Conservation (phyloP, 305 asterid species). For the Fraxinus dipetala region DNA sequence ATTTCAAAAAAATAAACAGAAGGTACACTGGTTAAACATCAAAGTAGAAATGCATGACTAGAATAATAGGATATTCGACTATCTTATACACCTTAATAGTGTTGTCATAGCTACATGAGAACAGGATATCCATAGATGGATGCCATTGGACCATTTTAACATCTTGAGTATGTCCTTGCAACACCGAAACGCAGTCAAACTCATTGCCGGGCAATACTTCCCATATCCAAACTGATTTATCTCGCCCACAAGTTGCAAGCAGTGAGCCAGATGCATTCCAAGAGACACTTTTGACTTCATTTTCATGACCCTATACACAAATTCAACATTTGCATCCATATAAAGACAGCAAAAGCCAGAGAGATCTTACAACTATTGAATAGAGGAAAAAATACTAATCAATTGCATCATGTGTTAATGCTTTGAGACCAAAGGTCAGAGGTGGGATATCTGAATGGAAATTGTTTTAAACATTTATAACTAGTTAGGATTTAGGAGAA, state of each 20-base stretch:
- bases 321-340: conserved; percentile 3
- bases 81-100: conserved; percentile 50
- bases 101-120: conserved; percentile 91
- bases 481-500: background rate
- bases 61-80: background rate
- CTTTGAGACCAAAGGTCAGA: background rate
- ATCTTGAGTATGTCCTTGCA: conserved; percentile 91
- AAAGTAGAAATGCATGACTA: background rate
- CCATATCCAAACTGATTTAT: conserved; percentile 95
- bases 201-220: conserved; percentile 72
- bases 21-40: background rate
- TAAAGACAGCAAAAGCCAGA: background rate
- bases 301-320: conserved; percentile 72
- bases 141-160: conserved; percentile 95
- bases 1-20: background rate
- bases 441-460: background rate
- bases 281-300: conserved; percentile 80
- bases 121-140: conserved; percentile 59
- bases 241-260: conserved; percentile 91
- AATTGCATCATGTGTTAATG: background rate
- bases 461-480: background rate
- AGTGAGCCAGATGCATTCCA: conserved; percentile 78
- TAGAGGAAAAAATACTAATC: background rate
- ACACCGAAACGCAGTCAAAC: conserved; percentile 67
- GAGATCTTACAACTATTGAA: background rate